Conservation (phyloP, 2,329 filamentous ascomycete genomes). For the Trichoderma guizhouense region DNA sequence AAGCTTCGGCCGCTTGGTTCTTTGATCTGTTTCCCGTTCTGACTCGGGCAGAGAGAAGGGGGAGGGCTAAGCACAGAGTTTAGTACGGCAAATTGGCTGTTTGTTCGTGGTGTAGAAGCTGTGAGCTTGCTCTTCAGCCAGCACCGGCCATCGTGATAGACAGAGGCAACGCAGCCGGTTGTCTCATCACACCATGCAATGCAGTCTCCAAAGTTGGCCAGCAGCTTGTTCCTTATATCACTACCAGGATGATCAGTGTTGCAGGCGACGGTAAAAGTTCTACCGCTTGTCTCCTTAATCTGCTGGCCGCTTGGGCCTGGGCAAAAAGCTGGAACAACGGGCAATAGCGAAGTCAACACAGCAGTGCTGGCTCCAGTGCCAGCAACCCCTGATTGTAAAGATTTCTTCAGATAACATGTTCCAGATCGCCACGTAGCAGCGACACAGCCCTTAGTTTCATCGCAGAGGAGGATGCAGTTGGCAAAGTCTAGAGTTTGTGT, state of each 20-base stretch:
- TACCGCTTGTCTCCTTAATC: not conserved
- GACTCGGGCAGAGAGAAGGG: not conserved
- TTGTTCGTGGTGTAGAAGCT: not conserved
- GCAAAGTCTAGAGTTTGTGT: not conserved
- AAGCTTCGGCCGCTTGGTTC: not conserved
- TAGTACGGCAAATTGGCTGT: not conserved
- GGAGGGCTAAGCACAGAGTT: not conserved
- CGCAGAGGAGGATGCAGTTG: slow-evolving; percentile 3
- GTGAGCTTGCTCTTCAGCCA: not conserved
- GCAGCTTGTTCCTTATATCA: not conserved
- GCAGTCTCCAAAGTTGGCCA: not conserved
- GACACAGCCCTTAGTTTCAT: not conserved
- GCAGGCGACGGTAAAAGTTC: not conserved
- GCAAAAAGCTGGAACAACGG: not conserved
- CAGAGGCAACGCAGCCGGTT: not conserved
- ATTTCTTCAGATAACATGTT: not conserved
- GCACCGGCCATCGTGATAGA: not conserved
- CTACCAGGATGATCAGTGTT: not conserved
- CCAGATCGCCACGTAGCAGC: not conserved
- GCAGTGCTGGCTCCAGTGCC: not conserved
- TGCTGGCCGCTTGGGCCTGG: not conserved
- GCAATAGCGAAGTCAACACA: not conserved
- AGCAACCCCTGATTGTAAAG: not conserved
- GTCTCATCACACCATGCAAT: slow-evolving; percentile 2
- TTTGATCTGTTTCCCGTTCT: not conserved